These are phyloP conservation scores for Hansenula sp. DNA, from an alignment of 1,139 yeast genomes.

Conservation along the genomic window DNA sequence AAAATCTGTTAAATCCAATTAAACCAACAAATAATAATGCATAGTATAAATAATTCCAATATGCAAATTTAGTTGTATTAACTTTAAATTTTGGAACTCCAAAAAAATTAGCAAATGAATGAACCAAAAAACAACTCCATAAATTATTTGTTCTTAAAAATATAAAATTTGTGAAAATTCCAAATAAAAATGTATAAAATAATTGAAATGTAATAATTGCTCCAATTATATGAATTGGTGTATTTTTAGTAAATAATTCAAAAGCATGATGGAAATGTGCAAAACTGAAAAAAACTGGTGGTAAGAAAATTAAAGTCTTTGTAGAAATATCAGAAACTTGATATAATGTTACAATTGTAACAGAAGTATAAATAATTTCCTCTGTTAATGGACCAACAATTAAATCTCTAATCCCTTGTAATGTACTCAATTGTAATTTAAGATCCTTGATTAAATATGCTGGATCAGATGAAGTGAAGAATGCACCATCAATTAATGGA, in stretches of 20 bases:
- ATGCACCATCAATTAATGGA: conserved; percentile 44
- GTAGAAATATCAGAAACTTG: conserved; percentile 26
- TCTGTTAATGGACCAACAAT: conserved; percentile 85
- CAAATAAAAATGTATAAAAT: conserved; percentile 74
- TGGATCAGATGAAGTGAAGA: conserved; percentile 20
- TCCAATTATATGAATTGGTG: conserved; percentile 30
- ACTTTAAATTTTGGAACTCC: conserved; percentile 61
- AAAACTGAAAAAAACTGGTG: conserved; percentile 80
- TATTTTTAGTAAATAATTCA: conserved; percentile 38
- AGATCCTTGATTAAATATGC: conserved; percentile 19
- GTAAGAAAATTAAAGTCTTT: conserved; percentile 30
- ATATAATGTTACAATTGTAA: conserved; percentile 42
- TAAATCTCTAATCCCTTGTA: conserved; percentile 59
- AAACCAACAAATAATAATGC: conserved; percentile 40
- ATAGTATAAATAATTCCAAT: conserved; percentile 34
- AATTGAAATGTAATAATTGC: conserved; percentile 53
- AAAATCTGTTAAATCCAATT: conserved; percentile 28
- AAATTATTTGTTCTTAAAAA: conserved; percentile 50
- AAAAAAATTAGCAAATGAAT: conserved; percentile 69
- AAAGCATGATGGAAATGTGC: conserved; percentile 89
- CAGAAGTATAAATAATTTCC: conserved; percentile 73
- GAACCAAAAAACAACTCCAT: conserved; percentile 63
- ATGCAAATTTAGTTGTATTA: conserved; percentile 15
- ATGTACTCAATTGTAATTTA: conserved; percentile 26
- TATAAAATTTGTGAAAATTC: conserved; percentile 63